Conservation (phyloP, 257 asterid genomes). For the Penstemon davidsonii region DNA sequence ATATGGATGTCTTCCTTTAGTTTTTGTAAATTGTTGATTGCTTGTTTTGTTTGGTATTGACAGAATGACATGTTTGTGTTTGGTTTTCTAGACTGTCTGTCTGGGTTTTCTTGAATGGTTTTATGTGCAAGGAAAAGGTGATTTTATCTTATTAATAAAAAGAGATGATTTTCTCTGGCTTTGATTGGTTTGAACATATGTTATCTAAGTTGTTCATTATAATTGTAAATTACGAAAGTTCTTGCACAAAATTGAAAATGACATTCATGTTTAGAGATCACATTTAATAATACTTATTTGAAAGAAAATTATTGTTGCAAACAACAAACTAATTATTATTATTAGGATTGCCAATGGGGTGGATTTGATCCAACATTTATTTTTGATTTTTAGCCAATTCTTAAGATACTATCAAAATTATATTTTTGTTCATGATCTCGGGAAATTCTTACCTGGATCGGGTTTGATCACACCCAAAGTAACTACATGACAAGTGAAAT, state of each 20-base stretch:
- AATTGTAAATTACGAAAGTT: background rate
- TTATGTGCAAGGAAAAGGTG: constrained; percentile 4
- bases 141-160: constrained; percentile 6
- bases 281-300: too few species aligned
- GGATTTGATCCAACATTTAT: too few species aligned
- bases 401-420: too few species aligned
- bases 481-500: too few species aligned
- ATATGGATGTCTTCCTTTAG: constrained; percentile 29
- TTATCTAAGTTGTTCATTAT: background rate
- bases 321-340: too few species aligned
- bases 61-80: constrained; percentile 19
- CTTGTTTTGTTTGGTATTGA: constrained; percentile 27
- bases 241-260: background rate
- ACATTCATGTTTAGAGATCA: too few species aligned
- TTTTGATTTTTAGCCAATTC: too few species aligned
- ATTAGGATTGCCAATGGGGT: too few species aligned
- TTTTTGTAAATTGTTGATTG: constrained; percentile 28
- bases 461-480: too few species aligned
- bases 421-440: too few species aligned
- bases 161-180: background rate
- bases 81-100: constrained; percentile 20
- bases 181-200: constrained; percentile 14
- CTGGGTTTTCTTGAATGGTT: constrained; percentile 18
- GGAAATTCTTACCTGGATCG: too few species aligned
- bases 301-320: too few species aligned